Evolutionary conservation across 192 early-diverging fungal species (phyloP).

Genomic region (Coemansia reversa): DNA sequence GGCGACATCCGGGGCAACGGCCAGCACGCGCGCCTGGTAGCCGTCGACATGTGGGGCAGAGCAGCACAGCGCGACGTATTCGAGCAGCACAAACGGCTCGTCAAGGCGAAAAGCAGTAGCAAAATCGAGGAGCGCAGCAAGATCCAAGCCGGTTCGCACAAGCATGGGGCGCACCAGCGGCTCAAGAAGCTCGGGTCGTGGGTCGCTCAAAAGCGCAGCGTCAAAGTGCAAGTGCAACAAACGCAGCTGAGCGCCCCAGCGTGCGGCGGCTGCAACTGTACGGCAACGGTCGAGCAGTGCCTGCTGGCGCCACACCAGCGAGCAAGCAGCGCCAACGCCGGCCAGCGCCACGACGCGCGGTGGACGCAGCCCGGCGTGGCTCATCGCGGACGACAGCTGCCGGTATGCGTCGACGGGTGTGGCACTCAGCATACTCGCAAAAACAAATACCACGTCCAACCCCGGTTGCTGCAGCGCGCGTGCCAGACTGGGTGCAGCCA

Average conservation of each 20-base stretch:
- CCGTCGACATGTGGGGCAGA: constrained; percentile 29
- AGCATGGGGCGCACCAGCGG: constrained; percentile 60
- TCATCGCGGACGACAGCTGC: constrained; percentile 41
- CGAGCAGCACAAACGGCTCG: constrained; percentile 40
- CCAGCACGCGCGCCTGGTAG: constrained; percentile 56
- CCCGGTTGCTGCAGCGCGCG: constrained; percentile 46
- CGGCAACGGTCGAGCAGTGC: constrained; percentile 61
- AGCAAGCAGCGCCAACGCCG: constrained; percentile 58
- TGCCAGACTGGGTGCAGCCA: constrained; percentile 18
- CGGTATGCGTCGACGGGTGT: constrained; percentile 32
- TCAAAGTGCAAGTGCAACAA: constrained; percentile 65
- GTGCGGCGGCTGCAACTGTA: constrained; percentile 58
- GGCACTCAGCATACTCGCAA: constrained; percentile 37
- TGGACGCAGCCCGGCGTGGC: constrained; percentile 37
- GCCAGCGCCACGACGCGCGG: constrained; percentile 52
- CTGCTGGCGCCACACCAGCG: constrained; percentile 66
- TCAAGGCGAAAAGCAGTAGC: constrained; percentile 58
- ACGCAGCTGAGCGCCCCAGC: constrained; percentile 67
- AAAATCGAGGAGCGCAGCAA: constrained; percentile 65
- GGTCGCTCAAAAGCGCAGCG: constrained; percentile 51
- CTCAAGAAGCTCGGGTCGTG: constrained; percentile 54
- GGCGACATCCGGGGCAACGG: constrained; percentile 48
- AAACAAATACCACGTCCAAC: constrained; percentile 38
- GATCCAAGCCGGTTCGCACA: constrained; percentile 59
- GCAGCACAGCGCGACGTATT: constrained; percentile 51